Base-by-base conservation (phyloP, 1,284 basidiomycete species). In the Meira nashicola region DNA sequence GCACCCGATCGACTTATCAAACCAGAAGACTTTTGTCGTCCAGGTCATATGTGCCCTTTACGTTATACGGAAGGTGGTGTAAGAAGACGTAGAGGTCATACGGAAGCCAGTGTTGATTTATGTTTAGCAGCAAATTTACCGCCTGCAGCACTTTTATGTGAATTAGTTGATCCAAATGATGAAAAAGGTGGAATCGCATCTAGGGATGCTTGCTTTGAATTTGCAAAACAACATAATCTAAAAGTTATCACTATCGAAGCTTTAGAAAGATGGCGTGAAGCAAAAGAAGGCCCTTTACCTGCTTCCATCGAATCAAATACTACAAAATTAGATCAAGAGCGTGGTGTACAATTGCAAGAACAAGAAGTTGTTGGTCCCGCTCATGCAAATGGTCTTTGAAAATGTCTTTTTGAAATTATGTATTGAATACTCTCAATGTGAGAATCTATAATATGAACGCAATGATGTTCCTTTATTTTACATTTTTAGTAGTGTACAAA, bases 21-120 rank as follows among this genome's bases (percentile, higher is more conserved):
- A 54, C 44, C 63, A n/a, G 80, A 83, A 6, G 88, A 95, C 71
- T 96, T 99, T 77, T 86, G 86, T 1, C 85, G 93, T 33, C 95
- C 95, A 2, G 95, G 95, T 1, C 95, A 99, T 78, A 84, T 96
- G 83, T 91, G 96, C 2, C 92, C 95, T 14, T 82, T 99, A 37
- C 86, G 92, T 54, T 91, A 92, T 39, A 87, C 87, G 3, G 81
- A 84, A 5, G 93, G 92, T 2, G 95, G 95, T 11, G 87, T 92
- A 1, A 82, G 92, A 51, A 84, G 84, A 19, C 85, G 95, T 39
- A 86, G 85, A 73, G 95, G 95, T 0, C 95, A 99, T 81, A 99
- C 95, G 0, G 95, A 99, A 80, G 85, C 88, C 50, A 86, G 86
- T 21, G 84, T 95, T 83, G 94, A 99, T 72, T 81, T 99, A 10